These are phyloP conservation scores for Dictyostelium citrinum DNA, from an alignment of 78 protist species.

Conservation along the genomic window DNA sequence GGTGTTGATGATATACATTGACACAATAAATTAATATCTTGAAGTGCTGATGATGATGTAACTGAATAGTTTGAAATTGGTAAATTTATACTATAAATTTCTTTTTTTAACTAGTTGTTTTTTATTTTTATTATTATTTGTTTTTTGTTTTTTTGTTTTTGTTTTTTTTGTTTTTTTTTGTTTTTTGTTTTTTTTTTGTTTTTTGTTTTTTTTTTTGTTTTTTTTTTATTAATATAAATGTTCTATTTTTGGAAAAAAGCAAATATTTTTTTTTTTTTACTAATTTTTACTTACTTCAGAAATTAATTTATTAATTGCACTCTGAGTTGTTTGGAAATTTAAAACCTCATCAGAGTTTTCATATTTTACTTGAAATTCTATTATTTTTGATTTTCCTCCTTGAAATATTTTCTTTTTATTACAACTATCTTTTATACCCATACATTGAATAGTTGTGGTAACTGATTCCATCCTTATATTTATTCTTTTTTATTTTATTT, in stretches of 20 bases:
- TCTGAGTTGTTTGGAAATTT: neutral
- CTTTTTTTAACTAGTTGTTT: conserved; percentile 35
- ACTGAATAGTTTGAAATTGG: neutral
- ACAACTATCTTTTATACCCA: neutral
- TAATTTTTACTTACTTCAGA: conserved; percentile 3
- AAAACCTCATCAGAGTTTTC: neutral
- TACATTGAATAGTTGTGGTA: neutral
- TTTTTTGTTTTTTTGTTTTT: neutral
- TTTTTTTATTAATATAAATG: neutral
- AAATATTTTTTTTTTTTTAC: neutral
- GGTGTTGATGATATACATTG: conserved; percentile 18
- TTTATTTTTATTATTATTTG: too few relatives aligned
- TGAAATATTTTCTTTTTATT: conserved; percentile 6
- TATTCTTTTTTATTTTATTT: neutral
- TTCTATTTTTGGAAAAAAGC: neutral
- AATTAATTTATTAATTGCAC: conserved; percentile 3
- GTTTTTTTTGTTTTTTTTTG: neutral
- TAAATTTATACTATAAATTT: conserved; percentile 43
- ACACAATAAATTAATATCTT: conserved; percentile 4
- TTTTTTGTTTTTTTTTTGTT: too few relatives aligned
- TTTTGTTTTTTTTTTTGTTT: neutral
- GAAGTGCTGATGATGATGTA: neutral
- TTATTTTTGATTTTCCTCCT: neutral
- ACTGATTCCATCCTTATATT: neutral
- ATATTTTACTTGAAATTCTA: conserved; percentile 1